A percentile compares a stretch with the other conserved stretches of the same genome.
Evolutionary conservation across 2,329 filamentous ascomycete genomes (phyloP).

Genomic region (Microsporum canis): DNA sequence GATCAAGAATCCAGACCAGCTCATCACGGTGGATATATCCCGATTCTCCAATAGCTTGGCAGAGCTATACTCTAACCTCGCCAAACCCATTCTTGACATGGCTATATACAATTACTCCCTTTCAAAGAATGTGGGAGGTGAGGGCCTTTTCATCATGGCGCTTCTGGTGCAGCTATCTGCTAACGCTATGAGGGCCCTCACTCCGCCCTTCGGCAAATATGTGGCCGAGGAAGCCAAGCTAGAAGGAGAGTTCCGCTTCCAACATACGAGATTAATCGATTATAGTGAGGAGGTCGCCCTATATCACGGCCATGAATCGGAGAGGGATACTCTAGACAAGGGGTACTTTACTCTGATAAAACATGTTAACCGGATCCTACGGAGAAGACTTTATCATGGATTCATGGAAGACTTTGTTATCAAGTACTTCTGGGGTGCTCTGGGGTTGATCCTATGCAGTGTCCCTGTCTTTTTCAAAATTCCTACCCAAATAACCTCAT

Average conservation of each 20-base stretch:
- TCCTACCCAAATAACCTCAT: slow-evolving; percentile 52
- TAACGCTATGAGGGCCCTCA: slow-evolving; percentile 83
- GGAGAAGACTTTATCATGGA: slow-evolving; percentile 88
- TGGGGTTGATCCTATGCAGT: slow-evolving; percentile 84
- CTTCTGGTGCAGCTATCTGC: slow-evolving; percentile 87
- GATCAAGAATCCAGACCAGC: slow-evolving; percentile 96
- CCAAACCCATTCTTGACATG: slow-evolving; percentile 91
- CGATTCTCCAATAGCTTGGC: slow-evolving; percentile 93
- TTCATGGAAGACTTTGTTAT: slow-evolving; percentile 99
- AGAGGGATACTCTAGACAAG: slow-evolving; percentile 94
- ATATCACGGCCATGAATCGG: slow-evolving; percentile 81
- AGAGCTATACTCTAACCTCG: slow-evolving; percentile 90
- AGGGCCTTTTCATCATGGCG: slow-evolving; percentile 91
- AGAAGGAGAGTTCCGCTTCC: slow-evolving; percentile 92
- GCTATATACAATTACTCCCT: slow-evolving; percentile 92
- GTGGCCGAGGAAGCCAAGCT: slow-evolving; percentile 90
- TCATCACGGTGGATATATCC: slow-evolving; percentile 91
- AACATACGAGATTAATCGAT: slow-evolving; percentile 89
- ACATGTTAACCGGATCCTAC: slow-evolving; percentile 91
- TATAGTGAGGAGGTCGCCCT: slow-evolving; percentile 91
- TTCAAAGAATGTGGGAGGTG: slow-evolving; percentile 87
- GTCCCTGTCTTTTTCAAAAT: slow-evolving; percentile 93
- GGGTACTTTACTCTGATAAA: slow-evolving; percentile 99
- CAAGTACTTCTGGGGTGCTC: slow-evolving; percentile 96
- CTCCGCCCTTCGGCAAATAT: slow-evolving; percentile 93